Base-by-base conservation (phyloP, 768 basidiomycete species). In the Nidula microcarpa region DNA sequence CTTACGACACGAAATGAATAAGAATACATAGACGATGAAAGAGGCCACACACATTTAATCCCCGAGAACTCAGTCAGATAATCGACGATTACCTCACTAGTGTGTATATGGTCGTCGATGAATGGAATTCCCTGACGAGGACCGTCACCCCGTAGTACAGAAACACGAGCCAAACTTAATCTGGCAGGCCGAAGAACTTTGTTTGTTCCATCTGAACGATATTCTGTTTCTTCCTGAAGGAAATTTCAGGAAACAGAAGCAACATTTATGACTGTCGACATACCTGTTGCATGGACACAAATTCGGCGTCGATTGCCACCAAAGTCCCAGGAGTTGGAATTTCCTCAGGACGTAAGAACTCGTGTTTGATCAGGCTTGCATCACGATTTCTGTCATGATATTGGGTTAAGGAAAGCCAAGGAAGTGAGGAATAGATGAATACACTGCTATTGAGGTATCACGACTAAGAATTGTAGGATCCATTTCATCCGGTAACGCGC, bases 31-130 rank as follows among this genome's bases (percentile, higher is more conserved):
- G 47, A 36, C 9, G 43, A 35, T 47, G 16, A 50, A 17, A 41
- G 23, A 43, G 41, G 23, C 8, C 0, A 60, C 89, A 52, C 62
- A 95, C 96, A 90, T 74, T 86, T 85, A 48, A 98, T 96, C 1
- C 97, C 97, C 8, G 96, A 98, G 64, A 86, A 98, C 67, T 98
- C 95, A 0, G 97, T 99, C 60, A 99, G 69, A 65, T 98, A 98
- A 70, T 99, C 94, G 30, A 97, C 93, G 47, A 99, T 93, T 5
- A 83, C 79, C 63, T 98, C 96, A 59, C 92, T 96, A 2, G 94
- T 97, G 61, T 97, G 92, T 36, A 98, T 98, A 62, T 99, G 91
- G 62, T 99, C 97, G 60, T 98, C 97, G 59, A 99, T 97, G 70
- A 98, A 97, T 2, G 97, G 96, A 10, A 88, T 65, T 3, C 91